Percentiles rank a stretch among this genome's conserved stretches.
Evolutionary conservation across 768 basidiomycete genomes (phyloP).

Genomic region (Suillus luteus): DNA sequence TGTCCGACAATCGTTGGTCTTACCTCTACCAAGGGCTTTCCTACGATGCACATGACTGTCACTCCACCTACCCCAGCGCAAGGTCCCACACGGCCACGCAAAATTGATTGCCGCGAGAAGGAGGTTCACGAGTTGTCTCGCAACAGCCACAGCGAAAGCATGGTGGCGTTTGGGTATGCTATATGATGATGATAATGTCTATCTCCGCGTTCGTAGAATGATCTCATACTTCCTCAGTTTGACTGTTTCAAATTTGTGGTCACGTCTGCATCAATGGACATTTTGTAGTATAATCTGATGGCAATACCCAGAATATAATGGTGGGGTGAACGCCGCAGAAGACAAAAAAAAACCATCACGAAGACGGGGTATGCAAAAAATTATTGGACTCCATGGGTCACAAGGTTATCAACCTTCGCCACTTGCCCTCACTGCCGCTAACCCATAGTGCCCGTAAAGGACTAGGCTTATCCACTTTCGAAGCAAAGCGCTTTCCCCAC

Average conservation of each 20-base stretch:
- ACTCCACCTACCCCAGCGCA: conserved; percentile 17
- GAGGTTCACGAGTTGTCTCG: neutral
- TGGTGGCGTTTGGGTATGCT: neutral
- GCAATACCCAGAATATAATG: neutral
- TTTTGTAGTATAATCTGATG: neutral
- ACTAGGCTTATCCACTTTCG: conserved; percentile 40
- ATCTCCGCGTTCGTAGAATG: neutral
- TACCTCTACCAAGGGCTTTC: neutral
- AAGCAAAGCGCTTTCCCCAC: conserved; percentile 44
- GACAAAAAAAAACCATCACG: conserved; percentile 18
- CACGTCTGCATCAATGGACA: neutral
- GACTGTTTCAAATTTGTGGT: neutral
- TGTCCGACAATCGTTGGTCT: conserved; percentile 11
- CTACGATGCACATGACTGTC: conserved; percentile 12
- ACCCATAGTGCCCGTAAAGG: conserved; percentile 22
- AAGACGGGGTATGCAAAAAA: conserved; percentile 34
- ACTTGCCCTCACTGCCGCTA: conserved; percentile 20
- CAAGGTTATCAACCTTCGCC: conserved; percentile 32
- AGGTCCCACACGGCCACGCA: neutral
- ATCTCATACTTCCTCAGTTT: neutral
- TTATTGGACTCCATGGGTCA: conserved; percentile 32
- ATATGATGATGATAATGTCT: neutral
- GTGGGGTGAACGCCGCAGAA: neutral
- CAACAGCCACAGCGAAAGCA: neutral
- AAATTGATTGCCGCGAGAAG: neutral